These are phyloP conservation scores for Camillea tinctor DNA, from an alignment of 2,329 filamentous ascomycete genomes.

Conservation along the genomic window DNA sequence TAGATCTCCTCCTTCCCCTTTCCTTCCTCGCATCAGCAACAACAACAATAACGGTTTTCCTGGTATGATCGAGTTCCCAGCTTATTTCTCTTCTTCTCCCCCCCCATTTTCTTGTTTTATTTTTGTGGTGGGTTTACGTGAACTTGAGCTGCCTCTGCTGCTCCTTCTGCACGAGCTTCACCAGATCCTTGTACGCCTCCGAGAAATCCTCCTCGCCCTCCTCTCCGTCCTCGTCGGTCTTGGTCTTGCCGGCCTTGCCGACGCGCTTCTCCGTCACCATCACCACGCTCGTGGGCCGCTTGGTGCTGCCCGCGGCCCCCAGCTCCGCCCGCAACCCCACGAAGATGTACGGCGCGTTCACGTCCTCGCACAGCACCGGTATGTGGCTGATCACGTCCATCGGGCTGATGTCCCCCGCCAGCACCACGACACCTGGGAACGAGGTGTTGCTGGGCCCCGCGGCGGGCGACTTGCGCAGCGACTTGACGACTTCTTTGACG, in stretches of 20 bases:
- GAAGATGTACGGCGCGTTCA: conserved; percentile 96
- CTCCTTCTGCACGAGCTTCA: conserved; percentile 68
- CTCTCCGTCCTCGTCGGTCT: conserved; percentile 46
- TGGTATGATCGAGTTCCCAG: too few relatives aligned
- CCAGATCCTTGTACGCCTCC: conserved; percentile 62
- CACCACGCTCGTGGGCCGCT: conserved; percentile 93
- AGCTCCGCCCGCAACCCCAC: conserved; percentile 90
- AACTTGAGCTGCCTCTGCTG: conserved; percentile 53
- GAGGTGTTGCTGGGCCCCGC: conserved; percentile 63
- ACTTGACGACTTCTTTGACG: conserved; percentile 98
- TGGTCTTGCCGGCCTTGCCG: conserved; percentile 31
- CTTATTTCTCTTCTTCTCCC: background rate
- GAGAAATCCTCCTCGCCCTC: conserved; percentile 54
- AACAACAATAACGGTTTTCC: too few relatives aligned
- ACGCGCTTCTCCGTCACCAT: conserved; percentile 69
- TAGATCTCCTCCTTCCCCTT: too few relatives aligned
- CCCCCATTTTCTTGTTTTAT: background rate
- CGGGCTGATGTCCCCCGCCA: conserved; percentile 95
- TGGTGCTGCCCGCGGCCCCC: conserved; percentile 89
- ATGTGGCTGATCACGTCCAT: conserved; percentile 99
- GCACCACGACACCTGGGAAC: conserved; percentile 76
- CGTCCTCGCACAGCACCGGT: conserved; percentile 96
- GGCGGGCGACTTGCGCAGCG: conserved; percentile 84
- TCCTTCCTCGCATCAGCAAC: too few relatives aligned
- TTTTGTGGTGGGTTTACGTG: conserved; percentile 42